Evolutionary conservation across 495 filamentous ascomycete species (phyloP).

Genomic region (Hypoxylon intermedium): DNA sequence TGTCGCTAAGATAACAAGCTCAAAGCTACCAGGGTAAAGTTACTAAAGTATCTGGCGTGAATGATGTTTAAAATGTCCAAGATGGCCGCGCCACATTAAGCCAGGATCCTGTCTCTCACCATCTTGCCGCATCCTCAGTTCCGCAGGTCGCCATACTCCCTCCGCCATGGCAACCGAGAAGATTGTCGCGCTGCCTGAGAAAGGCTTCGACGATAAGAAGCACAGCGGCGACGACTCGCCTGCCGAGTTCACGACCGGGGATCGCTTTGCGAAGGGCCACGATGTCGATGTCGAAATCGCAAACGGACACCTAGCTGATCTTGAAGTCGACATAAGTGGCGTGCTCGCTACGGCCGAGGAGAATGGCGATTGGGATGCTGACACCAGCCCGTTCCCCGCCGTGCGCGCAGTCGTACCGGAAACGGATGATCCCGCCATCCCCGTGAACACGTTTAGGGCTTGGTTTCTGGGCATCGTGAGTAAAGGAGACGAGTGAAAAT

Average conservation of each 20-base stretch:
- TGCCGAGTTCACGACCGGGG: slow-evolving; percentile 3
- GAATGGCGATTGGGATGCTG: slow-evolving; percentile 45
- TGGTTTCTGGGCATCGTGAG: slow-evolving; percentile 42
- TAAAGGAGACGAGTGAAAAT: not conserved
- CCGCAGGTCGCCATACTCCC: not conserved
- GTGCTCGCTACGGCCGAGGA: slow-evolving; percentile 45
- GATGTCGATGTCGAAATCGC: slow-evolving; percentile 40
- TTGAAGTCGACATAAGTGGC: slow-evolving; percentile 42
- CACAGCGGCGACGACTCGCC: slow-evolving; percentile 14
- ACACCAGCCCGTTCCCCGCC: slow-evolving; percentile 47
- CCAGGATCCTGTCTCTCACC: not conserved
- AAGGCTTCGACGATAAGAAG: slow-evolving; percentile 7
- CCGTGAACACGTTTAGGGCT: slow-evolving; percentile 42
- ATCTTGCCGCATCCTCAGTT: not conserved
- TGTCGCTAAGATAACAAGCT: not conserved
- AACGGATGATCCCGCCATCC: slow-evolving; percentile 42
- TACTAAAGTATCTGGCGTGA: no score
- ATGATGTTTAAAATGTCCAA: not conserved
- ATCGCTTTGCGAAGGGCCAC: not conserved
- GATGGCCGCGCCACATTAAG: not conserved
- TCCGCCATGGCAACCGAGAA: slow-evolving; percentile 13
- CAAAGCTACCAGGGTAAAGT: no score
- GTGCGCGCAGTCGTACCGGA: slow-evolving; percentile 51
- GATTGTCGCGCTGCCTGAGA: not conserved
- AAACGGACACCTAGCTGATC: slow-evolving; percentile 41